Conservation (phyloP, 768 basidiomycete genomes). For the Phylloporus rhodoxanthus region DNA sequence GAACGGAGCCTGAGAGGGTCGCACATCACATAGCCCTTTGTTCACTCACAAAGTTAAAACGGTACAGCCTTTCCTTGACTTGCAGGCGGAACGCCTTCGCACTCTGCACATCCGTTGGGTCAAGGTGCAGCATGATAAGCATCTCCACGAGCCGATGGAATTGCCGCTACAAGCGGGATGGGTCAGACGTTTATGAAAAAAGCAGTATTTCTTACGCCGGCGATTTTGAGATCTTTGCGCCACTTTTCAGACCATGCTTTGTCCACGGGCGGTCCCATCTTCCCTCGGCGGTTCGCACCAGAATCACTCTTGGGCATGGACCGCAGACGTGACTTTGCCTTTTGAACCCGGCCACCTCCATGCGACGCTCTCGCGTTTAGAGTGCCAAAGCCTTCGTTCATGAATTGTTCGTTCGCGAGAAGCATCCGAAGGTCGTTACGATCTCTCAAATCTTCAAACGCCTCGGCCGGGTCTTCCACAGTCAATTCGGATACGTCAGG, state of each 20-base stretch:
- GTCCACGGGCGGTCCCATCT: constrained; percentile 72
- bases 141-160: constrained; percentile 90
- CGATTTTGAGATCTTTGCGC: constrained; percentile 83
- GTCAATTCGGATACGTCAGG: constrained; percentile 83
- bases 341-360: constrained; percentile 40
- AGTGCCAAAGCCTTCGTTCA: constrained; percentile 61
- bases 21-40: background rate
- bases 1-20: constrained; percentile 1
- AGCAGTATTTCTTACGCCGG: constrained; percentile 50
- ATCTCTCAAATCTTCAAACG: constrained; percentile 94
- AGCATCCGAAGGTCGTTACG: constrained; percentile 84
- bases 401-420: constrained; percentile 55
- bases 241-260: constrained; percentile 74
- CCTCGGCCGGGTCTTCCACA: constrained; percentile 96
- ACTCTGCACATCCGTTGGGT: constrained; percentile 50
- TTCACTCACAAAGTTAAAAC: constrained; percentile 85
- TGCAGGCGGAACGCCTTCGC: constrained; percentile 73
- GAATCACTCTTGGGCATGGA: constrained; percentile 19
- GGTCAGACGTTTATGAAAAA: background rate
- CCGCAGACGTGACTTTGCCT: constrained; percentile 37
- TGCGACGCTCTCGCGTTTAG: constrained; percentile 34
- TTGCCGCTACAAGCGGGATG: constrained; percentile 60
- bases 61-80: constrained; percentile 90
- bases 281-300: constrained; percentile 39
- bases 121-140: constrained; percentile 70